These are phyloP conservation scores for Tolypocladium album DNA, from an alignment of 2,329 filamentous ascomycete genomes.

Conservation along the genomic window DNA sequence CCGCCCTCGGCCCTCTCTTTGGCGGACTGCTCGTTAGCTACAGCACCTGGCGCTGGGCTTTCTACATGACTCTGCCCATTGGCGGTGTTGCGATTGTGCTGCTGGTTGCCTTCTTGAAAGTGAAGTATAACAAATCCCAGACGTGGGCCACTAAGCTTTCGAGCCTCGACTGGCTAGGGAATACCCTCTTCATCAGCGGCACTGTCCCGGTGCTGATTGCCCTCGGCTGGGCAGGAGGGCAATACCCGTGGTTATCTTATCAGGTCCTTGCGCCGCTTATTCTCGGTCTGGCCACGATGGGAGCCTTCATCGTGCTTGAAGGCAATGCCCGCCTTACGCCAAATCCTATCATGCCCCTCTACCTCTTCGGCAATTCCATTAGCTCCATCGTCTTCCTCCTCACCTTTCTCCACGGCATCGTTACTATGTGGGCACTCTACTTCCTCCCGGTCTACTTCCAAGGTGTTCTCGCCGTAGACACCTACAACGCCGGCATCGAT, in stretches of 20 bases:
- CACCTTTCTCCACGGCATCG: neutral
- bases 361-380: neutral
- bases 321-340: neutral
- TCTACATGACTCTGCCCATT: neutral
- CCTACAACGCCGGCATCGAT: neutral
- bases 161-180: neutral
- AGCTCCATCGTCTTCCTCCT: neutral
- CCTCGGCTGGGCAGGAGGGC: neutral
- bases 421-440: neutral
- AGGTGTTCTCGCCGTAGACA: neutral
- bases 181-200: neutral
- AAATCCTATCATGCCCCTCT: neutral
- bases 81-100: neutral
- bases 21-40: neutral
- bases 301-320: neutral
- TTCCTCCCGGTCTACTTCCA: neutral
- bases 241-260: neutral
- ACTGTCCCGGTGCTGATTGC: neutral
- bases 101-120: neutral
- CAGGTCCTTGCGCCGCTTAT: neutral
- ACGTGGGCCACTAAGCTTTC: neutral
- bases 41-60: neutral
- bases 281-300: neutral
- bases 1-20: neutral
- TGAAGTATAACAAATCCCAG: neutral